Percentiles rank a stretch among this genome's conserved stretches.
Evolutionary conservation across 495 filamentous ascomycete species (phyloP).

Genomic region (Trichoderma asperelloides): DNA sequence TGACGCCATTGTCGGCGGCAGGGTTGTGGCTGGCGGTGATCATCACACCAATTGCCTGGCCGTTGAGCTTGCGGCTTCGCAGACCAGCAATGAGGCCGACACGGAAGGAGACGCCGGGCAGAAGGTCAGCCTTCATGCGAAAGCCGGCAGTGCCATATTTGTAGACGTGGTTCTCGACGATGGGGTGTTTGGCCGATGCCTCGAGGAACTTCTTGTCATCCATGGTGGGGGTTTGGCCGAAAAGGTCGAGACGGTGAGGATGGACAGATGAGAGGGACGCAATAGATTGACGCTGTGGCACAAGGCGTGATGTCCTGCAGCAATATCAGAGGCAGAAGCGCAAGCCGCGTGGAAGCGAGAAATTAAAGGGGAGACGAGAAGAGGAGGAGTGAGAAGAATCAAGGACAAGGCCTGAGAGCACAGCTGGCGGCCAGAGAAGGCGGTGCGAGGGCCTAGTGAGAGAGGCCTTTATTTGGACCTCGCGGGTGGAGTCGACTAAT

Average conservation of each 20-base stretch:
- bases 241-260: background rate
- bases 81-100: conserved; percentile 83
- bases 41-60: conserved; percentile 94
- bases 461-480: background rate
- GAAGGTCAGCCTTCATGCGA: conserved; percentile 51
- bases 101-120: conserved; percentile 86
- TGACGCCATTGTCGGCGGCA: conserved; percentile 93
- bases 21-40: conserved; percentile 98
- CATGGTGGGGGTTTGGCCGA: conserved; percentile 13
- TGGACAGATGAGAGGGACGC: background rate
- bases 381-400: background rate
- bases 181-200: conserved; percentile 57
- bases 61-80: conserved; percentile 80
- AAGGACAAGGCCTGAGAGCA: background rate
- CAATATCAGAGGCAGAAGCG: background rate
- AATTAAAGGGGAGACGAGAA: background rate
- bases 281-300: background rate
- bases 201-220: conserved; percentile 39
- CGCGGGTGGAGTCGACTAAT: background rate
- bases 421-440: background rate
- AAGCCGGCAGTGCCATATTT: conserved; percentile 91
- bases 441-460: conserved; percentile 6
- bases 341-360: background rate
- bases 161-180: conserved; percentile 60
- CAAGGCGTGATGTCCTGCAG: no score